Base-by-base conservation (phyloP, 345 rosid genomes). In the Dipteronia sinensis region DNA sequence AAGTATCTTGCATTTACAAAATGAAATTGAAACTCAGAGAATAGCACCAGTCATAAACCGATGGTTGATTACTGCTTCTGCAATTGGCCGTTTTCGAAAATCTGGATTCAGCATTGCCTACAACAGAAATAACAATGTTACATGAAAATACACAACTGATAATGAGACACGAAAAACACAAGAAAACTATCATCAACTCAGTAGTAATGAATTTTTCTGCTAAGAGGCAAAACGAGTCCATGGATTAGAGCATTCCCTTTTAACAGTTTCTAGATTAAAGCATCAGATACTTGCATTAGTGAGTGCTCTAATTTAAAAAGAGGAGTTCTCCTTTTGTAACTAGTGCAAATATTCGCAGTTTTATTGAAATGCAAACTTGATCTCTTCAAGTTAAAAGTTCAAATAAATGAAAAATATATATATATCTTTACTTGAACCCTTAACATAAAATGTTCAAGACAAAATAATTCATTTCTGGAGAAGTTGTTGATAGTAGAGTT, bases 51-150 rank as follows among this genome's bases (percentile, higher is more conserved):
- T 88, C 82, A 92, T 56, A 86, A 95, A 95, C 22, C 86, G 90
- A 79, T 95, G 99, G 74, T 78, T 88, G 25, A 89, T 84, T 51
- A 92, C 89, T 76, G 98, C 92, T 79, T 93, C 90, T 56, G 97
- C 98, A 71, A 77, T 80, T 62, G 99, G 98, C 11, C 99, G 88
- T 58, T 95, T 91, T 46, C 89, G 84, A 63, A 86, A 90, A 80
- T 95, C 93, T 0, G 92, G 89, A 81, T 86, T 85, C 83, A 95
- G 82, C 99, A 95, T 93, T 67, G 91, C 92, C 99, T 95, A 76
- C 88, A 84, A 64, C 8, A 42, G 5, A 40, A 16, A 49, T 62
- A 2, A 34, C 16, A 25, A 29, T 10, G 10, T 72, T 62, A 53
- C 51, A 15, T 3, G 19, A 38, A 10, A 53, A 67, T 42, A 67